Base-by-base conservation (phyloP, 148 eudicot species). In the Cornus controversa region DNA sequence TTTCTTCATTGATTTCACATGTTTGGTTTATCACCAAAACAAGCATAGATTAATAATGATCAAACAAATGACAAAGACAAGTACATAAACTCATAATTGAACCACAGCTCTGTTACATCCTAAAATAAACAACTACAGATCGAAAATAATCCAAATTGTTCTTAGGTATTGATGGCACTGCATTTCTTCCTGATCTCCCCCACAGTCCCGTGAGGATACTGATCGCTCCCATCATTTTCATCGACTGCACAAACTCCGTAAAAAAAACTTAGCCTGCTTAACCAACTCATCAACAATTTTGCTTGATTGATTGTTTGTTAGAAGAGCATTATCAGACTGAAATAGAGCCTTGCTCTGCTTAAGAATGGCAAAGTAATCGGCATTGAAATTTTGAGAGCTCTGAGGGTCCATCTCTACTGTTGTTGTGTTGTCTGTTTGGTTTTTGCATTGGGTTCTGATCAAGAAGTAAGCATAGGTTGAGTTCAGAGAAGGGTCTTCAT, bases 171-270 rank as follows among this genome's bases (percentile, higher is more conserved):
- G 22, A 54, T 54, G 22, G 15, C 62, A 71, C 73, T 73, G 23
- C 85, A 83, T 28, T 60, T 16, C 57, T 72, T 83, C 74, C 85
- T 72, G 7, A 79, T 83, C 36, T 83, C 62, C 0, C 82, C 85
- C 47, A 71, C 29, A 42, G 36, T 36, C 10, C 80, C 80, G 77
- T 79, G 24, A 83, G 77, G 4, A 83, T 77, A 24, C 50, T 29
- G 34, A 83, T 72, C 13, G 62, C 74, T 14, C 82, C 82, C 85
- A 83, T 79, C 1, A 71, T 83, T 45, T 37, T 26, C 82, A 83
- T 79, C 6, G 85, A 83, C 0, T n/a, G 27, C 6, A 74, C 80
- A 79, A 83, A 83, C 50, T 72, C 74, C 6, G 47, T 31, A 7
- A 79, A 83, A 72, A 83, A 83, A 31, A 31, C 0, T 18, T 60